Percentiles rank a stretch among this genome's conserved stretches.
phyloP scores from a whole-genome alignment of 768 basidiomycete genomes.

The Mycena albidolilacea region DNA sequence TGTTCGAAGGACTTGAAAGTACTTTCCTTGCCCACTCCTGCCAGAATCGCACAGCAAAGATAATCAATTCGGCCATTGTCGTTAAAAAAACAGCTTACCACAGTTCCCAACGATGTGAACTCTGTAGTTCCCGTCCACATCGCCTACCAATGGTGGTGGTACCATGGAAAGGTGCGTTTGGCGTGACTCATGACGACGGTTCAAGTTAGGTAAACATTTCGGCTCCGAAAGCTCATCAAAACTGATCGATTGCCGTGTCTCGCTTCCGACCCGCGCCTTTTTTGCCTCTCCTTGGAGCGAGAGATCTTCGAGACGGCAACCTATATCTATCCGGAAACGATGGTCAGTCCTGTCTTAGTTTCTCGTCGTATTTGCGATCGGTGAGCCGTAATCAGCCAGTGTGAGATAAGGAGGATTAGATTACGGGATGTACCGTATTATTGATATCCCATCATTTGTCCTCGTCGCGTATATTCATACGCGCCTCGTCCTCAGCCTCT shows the following conservation, averaged over 20 bases:
- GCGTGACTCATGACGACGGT: not conserved
- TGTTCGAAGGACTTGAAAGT: not conserved
- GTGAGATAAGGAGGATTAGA: too few relatives aligned
- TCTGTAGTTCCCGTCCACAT: constrained; percentile 61
- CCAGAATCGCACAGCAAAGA: not conserved
- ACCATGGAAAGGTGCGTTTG: constrained; percentile 16
- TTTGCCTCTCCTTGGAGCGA: not conserved
- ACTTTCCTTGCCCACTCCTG: constrained; percentile 60
- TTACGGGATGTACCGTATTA: too few relatives aligned
- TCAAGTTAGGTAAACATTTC: not conserved
- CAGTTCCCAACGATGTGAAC: constrained; percentile 68
- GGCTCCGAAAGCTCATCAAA: not conserved
- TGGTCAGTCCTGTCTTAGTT: not conserved
- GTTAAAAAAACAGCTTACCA: constrained; percentile 51
- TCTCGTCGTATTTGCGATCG: not conserved
- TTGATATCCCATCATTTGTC: too few relatives aligned
- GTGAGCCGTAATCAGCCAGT: not conserved
- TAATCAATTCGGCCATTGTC: constrained; percentile 1
- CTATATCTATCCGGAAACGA: not conserved
- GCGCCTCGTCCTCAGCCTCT: too few relatives aligned
- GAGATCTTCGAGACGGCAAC: not conserved
- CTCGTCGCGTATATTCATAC: too few relatives aligned
- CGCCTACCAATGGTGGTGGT: constrained; percentile 57
- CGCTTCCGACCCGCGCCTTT: not conserved
- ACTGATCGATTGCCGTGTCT: too few relatives aligned